Evolutionary conservation across 139 green algal species (phyloP).

Genomic region (Closterium sp.): DNA sequence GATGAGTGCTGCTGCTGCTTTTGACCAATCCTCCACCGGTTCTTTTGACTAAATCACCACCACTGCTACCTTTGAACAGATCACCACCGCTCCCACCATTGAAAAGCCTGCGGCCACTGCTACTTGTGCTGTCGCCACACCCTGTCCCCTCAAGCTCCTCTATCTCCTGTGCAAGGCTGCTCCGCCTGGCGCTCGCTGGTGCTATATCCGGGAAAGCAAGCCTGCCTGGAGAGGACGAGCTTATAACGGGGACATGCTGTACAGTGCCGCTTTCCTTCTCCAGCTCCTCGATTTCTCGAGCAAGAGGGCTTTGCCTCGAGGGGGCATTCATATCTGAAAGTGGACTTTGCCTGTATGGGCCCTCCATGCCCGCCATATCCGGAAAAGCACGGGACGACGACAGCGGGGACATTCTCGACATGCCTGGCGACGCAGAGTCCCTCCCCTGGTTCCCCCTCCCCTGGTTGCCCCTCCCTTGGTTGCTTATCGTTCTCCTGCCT

Average conservation of each 20-base stretch:
- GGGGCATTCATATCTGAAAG: background rate
- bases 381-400: background rate
- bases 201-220: background rate
- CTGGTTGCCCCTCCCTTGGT: background rate
- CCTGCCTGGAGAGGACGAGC: background rate
- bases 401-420: too few species aligned
- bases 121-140: background rate
- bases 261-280: background rate
- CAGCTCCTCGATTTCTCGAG: background rate
- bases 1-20: too few species aligned
- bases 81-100: background rate
- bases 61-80: background rate
- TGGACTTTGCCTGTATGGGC: background rate
- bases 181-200: background rate
- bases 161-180: background rate
- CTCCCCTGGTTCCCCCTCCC: too few species aligned
- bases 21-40: too few species aligned
- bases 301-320: background rate
- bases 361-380: background rate
- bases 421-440: too few species aligned
- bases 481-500: background rate
- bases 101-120: background rate
- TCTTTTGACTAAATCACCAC: background rate
- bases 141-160: background rate
- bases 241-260: background rate